A percentile compares a stretch with the other conserved stretches of the same genome.
phyloP scores from a whole-genome alignment of 2,329 filamentous ascomycete genomes.

The Colletotrichum horii region DNA sequence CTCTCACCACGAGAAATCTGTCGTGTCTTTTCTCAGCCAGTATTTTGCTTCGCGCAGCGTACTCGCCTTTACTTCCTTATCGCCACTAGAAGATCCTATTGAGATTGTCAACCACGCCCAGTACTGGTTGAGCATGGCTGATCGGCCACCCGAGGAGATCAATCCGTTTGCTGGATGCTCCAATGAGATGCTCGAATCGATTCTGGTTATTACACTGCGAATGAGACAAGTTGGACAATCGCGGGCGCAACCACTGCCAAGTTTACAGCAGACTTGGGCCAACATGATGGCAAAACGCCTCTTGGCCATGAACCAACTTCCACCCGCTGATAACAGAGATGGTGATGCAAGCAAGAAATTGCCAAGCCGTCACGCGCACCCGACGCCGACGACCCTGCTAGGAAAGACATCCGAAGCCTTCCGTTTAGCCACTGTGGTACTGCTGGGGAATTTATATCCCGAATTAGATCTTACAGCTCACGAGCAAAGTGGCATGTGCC shows the following conservation, averaged over 20 bases:
- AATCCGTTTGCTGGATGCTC: background rate
- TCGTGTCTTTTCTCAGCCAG: background rate
- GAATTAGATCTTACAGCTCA: background rate
- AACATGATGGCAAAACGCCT: background rate
- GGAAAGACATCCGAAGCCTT: background rate
- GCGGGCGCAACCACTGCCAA: background rate
- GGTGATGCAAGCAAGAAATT: background rate
- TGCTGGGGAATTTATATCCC: background rate
- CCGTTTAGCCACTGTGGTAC: background rate
- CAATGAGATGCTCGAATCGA: background rate
- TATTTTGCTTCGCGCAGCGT: background rate
- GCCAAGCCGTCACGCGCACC: background rate
- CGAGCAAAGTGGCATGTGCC: background rate
- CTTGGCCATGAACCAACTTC: background rate
- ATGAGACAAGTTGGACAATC: background rate
- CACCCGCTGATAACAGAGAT: background rate
- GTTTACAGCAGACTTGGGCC: background rate
- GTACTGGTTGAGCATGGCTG: background rate
- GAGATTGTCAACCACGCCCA: background rate
- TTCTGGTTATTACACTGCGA: background rate
- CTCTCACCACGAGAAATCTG: background rate
- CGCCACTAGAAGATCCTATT: background rate
- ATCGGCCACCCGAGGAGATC: background rate
- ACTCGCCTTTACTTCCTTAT: background rate
- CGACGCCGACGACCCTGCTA: background rate